Conservation (phyloP, 345 rosid genomes). For the Odontarrhena argentea region DNA sequence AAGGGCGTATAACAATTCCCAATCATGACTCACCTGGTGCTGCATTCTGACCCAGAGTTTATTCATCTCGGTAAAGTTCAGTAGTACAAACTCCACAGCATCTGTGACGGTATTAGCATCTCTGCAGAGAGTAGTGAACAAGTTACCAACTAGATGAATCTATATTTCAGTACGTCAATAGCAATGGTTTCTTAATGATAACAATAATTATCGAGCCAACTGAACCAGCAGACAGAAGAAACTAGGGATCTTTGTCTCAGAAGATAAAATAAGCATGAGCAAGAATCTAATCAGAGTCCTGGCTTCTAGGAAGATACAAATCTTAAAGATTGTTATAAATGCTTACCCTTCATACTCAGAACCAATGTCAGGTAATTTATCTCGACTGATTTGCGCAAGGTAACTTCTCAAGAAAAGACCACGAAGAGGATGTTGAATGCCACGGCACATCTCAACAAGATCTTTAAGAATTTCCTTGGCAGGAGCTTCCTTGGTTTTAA, state of each 20-base stretch:
- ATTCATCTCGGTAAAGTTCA: constrained; percentile 99
- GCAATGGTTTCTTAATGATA: constrained; percentile 9
- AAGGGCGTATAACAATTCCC: constrained; percentile 51
- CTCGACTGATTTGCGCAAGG: constrained; percentile 93
- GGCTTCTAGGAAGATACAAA: constrained; percentile 18
- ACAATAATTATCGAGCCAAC: neutral
- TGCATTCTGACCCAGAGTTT: constrained; percentile 99
- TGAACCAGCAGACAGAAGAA: constrained; percentile 6
- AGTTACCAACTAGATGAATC: constrained; percentile 29
- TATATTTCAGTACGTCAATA: constrained; percentile 16
- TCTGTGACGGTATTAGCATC: constrained; percentile 93
- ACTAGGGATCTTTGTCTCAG: constrained; percentile 3
- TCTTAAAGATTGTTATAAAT: neutral
- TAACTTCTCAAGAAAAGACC: constrained; percentile 99
- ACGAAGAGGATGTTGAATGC: constrained; percentile 96
- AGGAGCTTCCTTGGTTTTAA: constrained; percentile 97
- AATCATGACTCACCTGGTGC: constrained; percentile 98
- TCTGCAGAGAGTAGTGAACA: constrained; percentile 46
- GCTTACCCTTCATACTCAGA: constrained; percentile 98
- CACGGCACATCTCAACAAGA: constrained; percentile 99
- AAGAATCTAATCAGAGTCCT: neutral
- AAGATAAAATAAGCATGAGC: constrained; percentile 4
- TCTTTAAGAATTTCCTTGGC: constrained; percentile 97
- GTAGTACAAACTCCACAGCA: constrained; percentile 95
- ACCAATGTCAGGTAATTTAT: constrained; percentile 93